Percentiles rank a stretch among this genome's conserved stretches.
Evolutionary conservation across 441 rosid genomes (phyloP).

Genomic region (Adansonia grandidieri): DNA sequence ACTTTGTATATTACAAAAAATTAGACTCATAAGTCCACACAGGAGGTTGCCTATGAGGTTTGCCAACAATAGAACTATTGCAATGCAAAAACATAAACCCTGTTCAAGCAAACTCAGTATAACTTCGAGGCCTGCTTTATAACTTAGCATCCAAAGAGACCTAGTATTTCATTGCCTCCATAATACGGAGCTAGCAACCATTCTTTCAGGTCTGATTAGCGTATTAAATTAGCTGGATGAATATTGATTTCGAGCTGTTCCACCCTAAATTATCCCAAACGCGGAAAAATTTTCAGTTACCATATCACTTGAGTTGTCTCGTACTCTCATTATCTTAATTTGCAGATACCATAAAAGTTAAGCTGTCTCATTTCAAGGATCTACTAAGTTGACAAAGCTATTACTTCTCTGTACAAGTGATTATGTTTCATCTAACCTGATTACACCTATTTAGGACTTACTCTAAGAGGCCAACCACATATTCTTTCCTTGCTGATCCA

Average conservation of each 20-base stretch:
- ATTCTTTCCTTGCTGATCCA: slow-evolving; percentile 9
- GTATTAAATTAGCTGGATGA: slow-evolving; percentile 8
- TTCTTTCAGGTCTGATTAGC: slow-evolving; percentile 15
- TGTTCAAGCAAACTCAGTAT: slow-evolving; percentile 15
- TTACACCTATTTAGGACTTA: neutral
- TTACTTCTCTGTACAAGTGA: neutral
- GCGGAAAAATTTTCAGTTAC: neutral
- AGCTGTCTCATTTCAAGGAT: neutral
- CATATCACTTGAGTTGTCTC: slow-evolving; percentile 1
- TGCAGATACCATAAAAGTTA: neutral
- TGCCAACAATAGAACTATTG: neutral
- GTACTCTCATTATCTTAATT: slow-evolving; percentile 3
- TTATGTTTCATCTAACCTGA: slow-evolving; percentile 11
- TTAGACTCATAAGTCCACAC: neutral
- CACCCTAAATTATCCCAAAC: slow-evolving; percentile 10
- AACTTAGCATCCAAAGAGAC: slow-evolving; percentile 18
- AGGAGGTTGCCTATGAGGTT: neutral
- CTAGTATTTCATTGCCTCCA: neutral
- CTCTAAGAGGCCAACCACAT: slow-evolving; percentile 12
- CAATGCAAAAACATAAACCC: neutral
- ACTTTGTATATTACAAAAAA: neutral
- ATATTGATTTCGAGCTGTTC: neutral
- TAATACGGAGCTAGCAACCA: neutral
- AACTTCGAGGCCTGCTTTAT: neutral
- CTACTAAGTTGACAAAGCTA: neutral